Conservation (phyloP, 1,284 basidiomycete species). For the Leccinum proliferum region DNA sequence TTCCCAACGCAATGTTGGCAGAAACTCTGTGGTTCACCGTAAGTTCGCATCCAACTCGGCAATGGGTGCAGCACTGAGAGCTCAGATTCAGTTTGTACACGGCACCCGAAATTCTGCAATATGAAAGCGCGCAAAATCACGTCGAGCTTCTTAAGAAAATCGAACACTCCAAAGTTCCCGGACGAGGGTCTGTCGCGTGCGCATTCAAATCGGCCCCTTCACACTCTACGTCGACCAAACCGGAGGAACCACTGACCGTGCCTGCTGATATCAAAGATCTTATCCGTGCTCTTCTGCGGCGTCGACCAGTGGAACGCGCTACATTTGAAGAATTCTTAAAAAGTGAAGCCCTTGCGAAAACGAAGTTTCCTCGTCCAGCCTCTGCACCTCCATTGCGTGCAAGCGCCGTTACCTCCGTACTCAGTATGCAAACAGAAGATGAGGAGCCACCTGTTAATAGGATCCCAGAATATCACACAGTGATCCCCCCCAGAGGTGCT, state of each 20-base stretch:
- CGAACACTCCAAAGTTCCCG: constrained; percentile 80
- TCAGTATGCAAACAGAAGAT: constrained; percentile 23
- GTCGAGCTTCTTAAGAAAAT: constrained; percentile 95
- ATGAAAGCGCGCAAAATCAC: constrained; percentile 95
- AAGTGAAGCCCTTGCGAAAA: constrained; percentile 75
- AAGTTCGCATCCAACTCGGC: constrained; percentile 30
- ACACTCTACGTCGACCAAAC: constrained; percentile 18
- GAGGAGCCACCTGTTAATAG: constrained; percentile 23
- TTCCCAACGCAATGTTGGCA: constrained; percentile 91
- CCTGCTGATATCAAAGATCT: constrained; percentile 85
- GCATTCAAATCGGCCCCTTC: constrained; percentile 16
- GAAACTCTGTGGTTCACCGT: constrained; percentile 98
- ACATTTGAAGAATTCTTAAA: constrained; percentile 92
- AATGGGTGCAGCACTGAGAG: constrained; percentile 11
- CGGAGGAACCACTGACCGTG: constrained; percentile 50
- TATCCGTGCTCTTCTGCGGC: constrained; percentile 79
- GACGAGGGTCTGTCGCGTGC: constrained; percentile 67
- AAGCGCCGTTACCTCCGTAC: constrained; percentile 9
- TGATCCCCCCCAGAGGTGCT: constrained; percentile 70
- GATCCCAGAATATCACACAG: constrained; percentile 60
- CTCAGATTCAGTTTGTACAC: constrained; percentile 75
- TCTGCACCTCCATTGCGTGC: constrained; percentile 19
- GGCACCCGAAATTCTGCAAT: constrained; percentile 97
- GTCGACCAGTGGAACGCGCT: constrained; percentile 81
- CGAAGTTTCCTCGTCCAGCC: constrained; percentile 59